Conservation (phyloP, 352 stramenopile species). For the Phytophthora gonapodyides region DNA sequence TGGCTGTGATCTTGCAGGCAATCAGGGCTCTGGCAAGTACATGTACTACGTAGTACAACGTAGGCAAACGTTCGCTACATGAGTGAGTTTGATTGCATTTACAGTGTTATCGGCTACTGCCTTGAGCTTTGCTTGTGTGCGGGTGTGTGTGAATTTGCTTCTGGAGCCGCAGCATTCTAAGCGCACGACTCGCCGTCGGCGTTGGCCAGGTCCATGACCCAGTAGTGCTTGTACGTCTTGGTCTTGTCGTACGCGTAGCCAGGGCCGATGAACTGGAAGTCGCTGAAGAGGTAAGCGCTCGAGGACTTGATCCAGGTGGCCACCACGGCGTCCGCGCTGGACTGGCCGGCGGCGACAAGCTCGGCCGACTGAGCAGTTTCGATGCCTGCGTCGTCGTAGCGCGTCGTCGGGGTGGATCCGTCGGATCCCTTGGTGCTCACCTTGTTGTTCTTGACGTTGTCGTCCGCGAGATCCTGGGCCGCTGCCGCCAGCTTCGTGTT, state of each 20-base stretch:
- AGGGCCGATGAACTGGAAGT: slow-evolving; percentile 33
- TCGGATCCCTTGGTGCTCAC: slow-evolving; percentile 37
- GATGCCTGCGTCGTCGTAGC: slow-evolving; percentile 32
- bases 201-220: slow-evolving; percentile 37
- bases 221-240: slow-evolving; percentile 39
- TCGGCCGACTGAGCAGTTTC: slow-evolving; percentile 29
- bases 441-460: slow-evolving; percentile 35
- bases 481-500: slow-evolving; percentile 40
- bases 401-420: slow-evolving; percentile 34
- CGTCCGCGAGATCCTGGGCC: slow-evolving; percentile 27
- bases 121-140: no score
- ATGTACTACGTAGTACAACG: no score
- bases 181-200: slow-evolving; percentile 20
- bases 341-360: slow-evolving; percentile 47
- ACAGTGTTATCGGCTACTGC: no score
- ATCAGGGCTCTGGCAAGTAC: no score
- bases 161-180: slow-evolving; percentile 1
- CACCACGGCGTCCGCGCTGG: slow-evolving; percentile 32
- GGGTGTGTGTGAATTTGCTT: no score
- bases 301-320: slow-evolving; percentile 47
- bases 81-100: no score
- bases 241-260: slow-evolving; percentile 34
- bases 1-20: no score
- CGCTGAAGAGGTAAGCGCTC: slow-evolving; percentile 38
- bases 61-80: no score